These are phyloP conservation scores for Leishmania amazonensis DNA, from an alignment of 208 protist species.

Conservation along the genomic window DNA sequence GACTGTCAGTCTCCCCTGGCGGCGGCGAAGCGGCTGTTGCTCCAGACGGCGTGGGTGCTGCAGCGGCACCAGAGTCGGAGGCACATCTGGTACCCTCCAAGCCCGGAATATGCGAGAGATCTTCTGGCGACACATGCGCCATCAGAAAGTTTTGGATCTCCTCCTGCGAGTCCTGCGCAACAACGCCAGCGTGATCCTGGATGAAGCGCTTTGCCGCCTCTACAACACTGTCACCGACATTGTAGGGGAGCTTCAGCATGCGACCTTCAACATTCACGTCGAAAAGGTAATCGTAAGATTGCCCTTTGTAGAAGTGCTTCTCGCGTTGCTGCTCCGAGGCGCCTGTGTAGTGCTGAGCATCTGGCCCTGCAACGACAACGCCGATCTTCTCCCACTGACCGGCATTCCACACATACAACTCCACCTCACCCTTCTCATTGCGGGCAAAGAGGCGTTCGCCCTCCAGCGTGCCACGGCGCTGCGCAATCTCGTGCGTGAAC, in stretches of 20 bases:
- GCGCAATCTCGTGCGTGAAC: conserved; percentile 50
- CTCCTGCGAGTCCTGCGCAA: conserved; percentile 88
- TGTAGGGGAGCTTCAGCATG: conserved; percentile 92
- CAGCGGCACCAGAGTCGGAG: neutral
- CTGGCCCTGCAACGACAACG: conserved; percentile 85
- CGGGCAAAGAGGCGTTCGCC: conserved; percentile 69
- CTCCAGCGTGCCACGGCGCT: conserved; percentile 38
- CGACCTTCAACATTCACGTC: conserved; percentile 88
- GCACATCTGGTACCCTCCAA: conserved; percentile 18
- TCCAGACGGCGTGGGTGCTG: neutral
- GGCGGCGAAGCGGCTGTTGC: neutral
- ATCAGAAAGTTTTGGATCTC: conserved; percentile 94
- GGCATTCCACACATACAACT: conserved; percentile 77
- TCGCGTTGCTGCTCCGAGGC: conserved; percentile 31
- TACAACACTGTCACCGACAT: conserved; percentile 85
- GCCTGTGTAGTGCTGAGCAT: conserved; percentile 37
- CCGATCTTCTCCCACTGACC: conserved; percentile 92
- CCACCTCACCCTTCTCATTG: conserved; percentile 65
- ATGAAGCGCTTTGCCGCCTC: conserved; percentile 91
- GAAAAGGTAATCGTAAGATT: conserved; percentile 96
- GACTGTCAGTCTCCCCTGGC: neutral
- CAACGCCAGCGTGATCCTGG: conserved; percentile 69
- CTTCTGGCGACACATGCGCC: conserved; percentile 52
- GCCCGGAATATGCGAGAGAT: conserved; percentile 37
- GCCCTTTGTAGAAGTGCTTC: conserved; percentile 84